phyloP scores from a whole-genome alignment of 2,329 filamentous ascomycete genomes.

The Sporothrix brunneoviolacea region DNA sequence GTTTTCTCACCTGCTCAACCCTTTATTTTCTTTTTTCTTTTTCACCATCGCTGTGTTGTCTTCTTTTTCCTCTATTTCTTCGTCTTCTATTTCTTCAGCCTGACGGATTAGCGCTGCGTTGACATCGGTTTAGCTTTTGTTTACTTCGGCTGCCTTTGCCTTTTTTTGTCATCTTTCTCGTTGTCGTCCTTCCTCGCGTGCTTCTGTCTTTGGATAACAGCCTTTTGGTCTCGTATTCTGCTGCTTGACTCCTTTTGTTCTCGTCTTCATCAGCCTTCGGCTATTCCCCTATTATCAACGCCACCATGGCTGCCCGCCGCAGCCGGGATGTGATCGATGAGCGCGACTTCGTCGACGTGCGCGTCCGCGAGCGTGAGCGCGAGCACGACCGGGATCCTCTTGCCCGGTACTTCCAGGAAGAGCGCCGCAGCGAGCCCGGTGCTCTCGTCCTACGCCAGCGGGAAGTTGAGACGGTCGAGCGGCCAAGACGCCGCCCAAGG shows the following conservation, averaged over 20 bases:
- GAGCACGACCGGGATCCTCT: conserved; percentile 39
- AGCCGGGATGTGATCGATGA: conserved; percentile 15
- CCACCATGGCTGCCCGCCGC: conserved; percentile 13
- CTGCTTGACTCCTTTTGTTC: not conserved
- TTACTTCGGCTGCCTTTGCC: no score
- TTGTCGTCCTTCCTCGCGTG: not conserved
- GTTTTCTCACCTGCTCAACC: not conserved
- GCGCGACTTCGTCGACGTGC: conserved; percentile 17
- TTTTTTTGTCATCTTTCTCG: not conserved
- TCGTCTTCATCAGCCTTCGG: not conserved
- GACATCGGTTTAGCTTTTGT: no score
- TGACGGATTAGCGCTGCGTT: no score
- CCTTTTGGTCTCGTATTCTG: not conserved
- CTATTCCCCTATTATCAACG: not conserved
- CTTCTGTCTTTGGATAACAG: no score
- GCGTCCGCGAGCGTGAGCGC: conserved; percentile 36
- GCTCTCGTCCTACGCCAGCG: conserved; percentile 48
- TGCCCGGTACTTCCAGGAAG: conserved; percentile 47
- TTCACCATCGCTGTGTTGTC: not conserved
- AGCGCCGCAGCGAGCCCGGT: conserved; percentile 39
- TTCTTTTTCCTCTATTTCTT: no score
- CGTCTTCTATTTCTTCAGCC: not conserved
- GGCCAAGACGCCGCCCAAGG: conserved; percentile 34
- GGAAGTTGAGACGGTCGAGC: conserved; percentile 49
- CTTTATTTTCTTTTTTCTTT: not conserved